A percentile compares a stretch with the other conserved stretches of the same genome.
Conservation (phyloP, 805 yeast species). For the Ogataea paradorogensis region DNA sequence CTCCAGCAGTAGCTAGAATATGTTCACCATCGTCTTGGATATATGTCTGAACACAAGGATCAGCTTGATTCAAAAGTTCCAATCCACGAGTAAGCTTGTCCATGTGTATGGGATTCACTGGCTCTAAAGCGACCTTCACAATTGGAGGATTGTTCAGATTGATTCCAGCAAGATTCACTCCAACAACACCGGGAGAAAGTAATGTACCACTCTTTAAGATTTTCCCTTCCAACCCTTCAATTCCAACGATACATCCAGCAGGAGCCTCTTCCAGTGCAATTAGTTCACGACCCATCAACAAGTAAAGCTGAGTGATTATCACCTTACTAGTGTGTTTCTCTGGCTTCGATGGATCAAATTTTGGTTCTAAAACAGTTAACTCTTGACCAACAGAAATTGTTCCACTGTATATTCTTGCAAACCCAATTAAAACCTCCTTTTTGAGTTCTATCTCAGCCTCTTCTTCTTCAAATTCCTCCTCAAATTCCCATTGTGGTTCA, state of each 20-base stretch:
- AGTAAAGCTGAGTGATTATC: constrained; percentile 64
- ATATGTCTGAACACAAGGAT: constrained; percentile 88
- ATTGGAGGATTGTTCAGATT: constrained; percentile 82
- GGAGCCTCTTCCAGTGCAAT: constrained; percentile 77
- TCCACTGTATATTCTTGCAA: constrained; percentile 88
- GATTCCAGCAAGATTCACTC: constrained; percentile 76
- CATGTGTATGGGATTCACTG: constrained; percentile 80
- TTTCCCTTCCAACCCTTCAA: constrained; percentile 83
- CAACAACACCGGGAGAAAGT: constrained; percentile 52
- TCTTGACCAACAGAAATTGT: constrained; percentile 71
- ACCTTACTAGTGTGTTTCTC: constrained; percentile 54
- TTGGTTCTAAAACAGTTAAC: constrained; percentile 79
- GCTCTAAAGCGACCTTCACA: constrained; percentile 93
- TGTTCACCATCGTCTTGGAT: constrained; percentile 90
- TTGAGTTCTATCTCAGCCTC: constrained; percentile 38
- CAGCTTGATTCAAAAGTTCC: constrained; percentile 76
- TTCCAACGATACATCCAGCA: constrained; percentile 93
- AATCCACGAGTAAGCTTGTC: constrained; percentile 75
- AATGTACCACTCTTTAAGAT: constrained; percentile 86
- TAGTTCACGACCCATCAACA: constrained; percentile 91
- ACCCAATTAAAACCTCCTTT: constrained; percentile 75
- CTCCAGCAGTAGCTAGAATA: constrained; percentile 94
- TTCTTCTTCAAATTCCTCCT: constrained; percentile 42
- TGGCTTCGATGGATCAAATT: constrained; percentile 67
- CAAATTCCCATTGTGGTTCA: constrained; percentile 40